Evolutionary conservation across 2,329 filamentous ascomycete genomes (phyloP).

Genomic region (Colletotrichum sp.): DNA sequence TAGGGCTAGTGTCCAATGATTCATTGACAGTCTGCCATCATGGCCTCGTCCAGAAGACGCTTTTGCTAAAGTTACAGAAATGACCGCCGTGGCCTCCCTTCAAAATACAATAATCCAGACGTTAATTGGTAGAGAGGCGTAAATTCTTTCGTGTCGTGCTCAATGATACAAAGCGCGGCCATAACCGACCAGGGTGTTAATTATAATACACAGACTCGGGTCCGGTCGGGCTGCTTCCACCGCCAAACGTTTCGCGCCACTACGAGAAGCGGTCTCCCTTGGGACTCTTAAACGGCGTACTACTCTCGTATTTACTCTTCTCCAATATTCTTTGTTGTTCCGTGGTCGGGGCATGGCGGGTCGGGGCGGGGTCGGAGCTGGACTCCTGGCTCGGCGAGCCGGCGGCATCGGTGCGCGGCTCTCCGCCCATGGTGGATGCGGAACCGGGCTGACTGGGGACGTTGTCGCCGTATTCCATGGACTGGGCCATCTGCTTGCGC

Average conservation of each 20-base stretch:
- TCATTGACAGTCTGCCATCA: not conserved
- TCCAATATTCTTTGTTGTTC: conserved; percentile 71
- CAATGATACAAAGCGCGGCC: conserved; percentile 10
- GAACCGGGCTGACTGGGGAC: conserved; percentile 37
- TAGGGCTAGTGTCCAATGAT: not conserved
- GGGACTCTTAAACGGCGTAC: conserved; percentile 73
- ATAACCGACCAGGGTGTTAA: not conserved
- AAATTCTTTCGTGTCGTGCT: conserved; percentile 1
- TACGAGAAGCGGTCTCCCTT: conserved; percentile 87
- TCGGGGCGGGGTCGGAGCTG: conserved; percentile 82
- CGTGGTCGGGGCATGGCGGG: conserved; percentile 77
- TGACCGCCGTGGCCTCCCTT: not conserved
- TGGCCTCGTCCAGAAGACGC: not conserved
- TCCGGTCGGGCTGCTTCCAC: not conserved
- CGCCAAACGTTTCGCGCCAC: not conserved
- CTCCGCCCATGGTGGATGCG: conserved; percentile 43
- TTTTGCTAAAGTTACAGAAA: not conserved
- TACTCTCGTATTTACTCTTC: conserved; percentile 91
- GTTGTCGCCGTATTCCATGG: conserved; percentile 55
- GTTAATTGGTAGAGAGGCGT: not conserved
- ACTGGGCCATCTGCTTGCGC: conserved; percentile 64
- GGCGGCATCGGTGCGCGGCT: conserved; percentile 62
- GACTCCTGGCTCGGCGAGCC: conserved; percentile 75
- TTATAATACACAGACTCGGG: conserved; percentile 14
- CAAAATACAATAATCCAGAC: not conserved